Evolutionary conservation across 2,329 filamentous ascomycete species (phyloP), one percentile per base, ranked within the genome.

Genomic region (Talaromyces sp.): DNA sequence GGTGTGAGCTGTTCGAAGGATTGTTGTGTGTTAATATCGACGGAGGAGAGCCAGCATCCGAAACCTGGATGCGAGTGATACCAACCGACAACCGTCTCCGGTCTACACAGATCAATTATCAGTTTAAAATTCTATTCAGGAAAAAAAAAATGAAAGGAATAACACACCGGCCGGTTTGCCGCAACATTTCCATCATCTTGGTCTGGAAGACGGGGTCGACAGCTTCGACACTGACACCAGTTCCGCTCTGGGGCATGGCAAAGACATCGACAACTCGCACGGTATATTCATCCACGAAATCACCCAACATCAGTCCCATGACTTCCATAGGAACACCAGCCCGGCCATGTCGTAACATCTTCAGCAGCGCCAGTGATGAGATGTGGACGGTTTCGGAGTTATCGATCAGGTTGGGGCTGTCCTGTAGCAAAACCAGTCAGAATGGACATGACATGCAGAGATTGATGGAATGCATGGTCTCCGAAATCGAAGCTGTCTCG

Each of bases 131-230:
- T 1, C 26, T 24, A 51, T 14, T 17, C n/a, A 14, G 51, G 52
- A 56, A 10, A 19, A 41, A 7, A n/a, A n/a, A 38, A n/a, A n/a
- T n/a, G 26, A 10, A 19, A 4, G 38, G 24, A 14, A 35, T 55
- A 10, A 65, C 85, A 70, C 81, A 96, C 91, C 95, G 86, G 79
- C 95, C 95, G 61, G 95, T 99, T 82, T 99, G 95, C 72, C 90
- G 85, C 75, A 99, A 82, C 95, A 99, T 98, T 75, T 99, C 95
- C 95, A 99, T 99, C 95, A 99, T 99, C 84, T 97, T 99, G 71
- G 92, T 97, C 81, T 99, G 95, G 78, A 99, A 99, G 35, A 99
- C 95, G 10, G 93, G 92, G 75, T 99, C 95, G 65, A 99, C 95
- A 56, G 95, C 96, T 79, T 99, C 95, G 70, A 99, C 95, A 78